Percentiles rank a stretch among this genome's conserved stretches.
These are phyloP conservation scores for Termitomyces sp. DNA, from an alignment of 768 basidiomycete species.

Conservation along the genomic window DNA sequence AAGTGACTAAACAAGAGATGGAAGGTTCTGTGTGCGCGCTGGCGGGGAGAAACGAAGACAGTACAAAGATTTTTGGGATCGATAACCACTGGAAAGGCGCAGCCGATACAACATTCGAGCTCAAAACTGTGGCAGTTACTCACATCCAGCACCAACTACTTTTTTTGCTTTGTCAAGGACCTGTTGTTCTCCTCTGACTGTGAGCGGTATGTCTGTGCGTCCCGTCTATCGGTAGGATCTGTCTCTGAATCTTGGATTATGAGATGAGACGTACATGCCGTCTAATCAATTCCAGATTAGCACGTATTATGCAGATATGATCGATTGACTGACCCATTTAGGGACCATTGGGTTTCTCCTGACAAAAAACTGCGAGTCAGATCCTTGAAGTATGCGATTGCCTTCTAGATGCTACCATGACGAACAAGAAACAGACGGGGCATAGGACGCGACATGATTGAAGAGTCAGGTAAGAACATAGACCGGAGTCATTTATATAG, in stretches of 20 bases:
- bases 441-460: slow-evolving; percentile 41
- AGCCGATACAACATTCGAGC: not conserved
- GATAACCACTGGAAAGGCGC: slow-evolving; percentile 49
- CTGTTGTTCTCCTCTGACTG: slow-evolving; percentile 64
- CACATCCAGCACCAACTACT: slow-evolving; percentile 76
- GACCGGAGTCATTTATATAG: not conserved
- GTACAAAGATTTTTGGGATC: slow-evolving; percentile 75
- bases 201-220: slow-evolving; percentile 82
- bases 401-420: slow-evolving; percentile 45
- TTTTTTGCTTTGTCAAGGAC: slow-evolving; percentile 56
- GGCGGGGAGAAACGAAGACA: slow-evolving; percentile 81
- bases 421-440: slow-evolving; percentile 78
- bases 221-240: slow-evolving; percentile 57
- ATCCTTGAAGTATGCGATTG: not conserved
- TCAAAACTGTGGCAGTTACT: slow-evolving; percentile 22
- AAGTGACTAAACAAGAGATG: slow-evolving; percentile 62
- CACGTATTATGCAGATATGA: not conserved
- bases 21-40: slow-evolving; percentile 82
- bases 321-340: slow-evolving; percentile 59
- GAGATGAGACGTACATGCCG: slow-evolving; percentile 48
- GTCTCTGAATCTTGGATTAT: not conserved
- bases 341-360: slow-evolving; percentile 95
- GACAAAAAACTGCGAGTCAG: not conserved
- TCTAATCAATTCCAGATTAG: slow-evolving; percentile 25
- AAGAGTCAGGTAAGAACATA: no score